Evolutionary conservation across 2,329 filamentous ascomycete species (phyloP).

Genomic region (Setomelanomma holmii): DNA sequence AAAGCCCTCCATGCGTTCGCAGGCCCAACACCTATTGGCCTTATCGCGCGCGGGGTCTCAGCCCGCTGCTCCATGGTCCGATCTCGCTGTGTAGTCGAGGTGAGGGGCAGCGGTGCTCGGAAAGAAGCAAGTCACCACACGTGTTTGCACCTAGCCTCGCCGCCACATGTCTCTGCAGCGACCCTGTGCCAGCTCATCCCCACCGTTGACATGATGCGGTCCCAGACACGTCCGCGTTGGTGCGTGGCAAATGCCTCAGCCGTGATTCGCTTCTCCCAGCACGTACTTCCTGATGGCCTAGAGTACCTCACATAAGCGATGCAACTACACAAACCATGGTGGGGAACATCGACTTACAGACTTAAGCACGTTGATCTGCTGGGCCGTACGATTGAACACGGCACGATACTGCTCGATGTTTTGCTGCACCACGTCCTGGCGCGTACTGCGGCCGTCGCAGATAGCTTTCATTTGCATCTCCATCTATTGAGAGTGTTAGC

Average conservation of each 20-base stretch:
- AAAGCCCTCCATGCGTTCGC: constrained; percentile 36
- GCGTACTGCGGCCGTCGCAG: constrained; percentile 82
- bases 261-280: constrained; percentile 44
- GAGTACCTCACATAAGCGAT: constrained; percentile 20
- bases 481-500: constrained; percentile 63
- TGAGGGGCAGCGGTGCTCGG: constrained; percentile 13
- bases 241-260: constrained; percentile 41
- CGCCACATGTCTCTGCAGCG: constrained; percentile 14
- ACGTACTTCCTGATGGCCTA: constrained; percentile 52
- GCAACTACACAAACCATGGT: constrained; percentile 19
- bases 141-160: constrained; percentile 15
- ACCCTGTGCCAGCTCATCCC: no score
- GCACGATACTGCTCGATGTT: constrained; percentile 86
- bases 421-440: constrained; percentile 77
- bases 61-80: constrained; percentile 28
- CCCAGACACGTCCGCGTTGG: constrained; percentile 5
- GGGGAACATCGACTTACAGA: constrained; percentile 48
- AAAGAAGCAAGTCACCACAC: constrained; percentile 18
- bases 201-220: constrained; percentile 14
- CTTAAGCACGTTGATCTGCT: constrained; percentile 72
- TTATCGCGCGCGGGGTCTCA: constrained; percentile 39
- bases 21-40: constrained; percentile 37
- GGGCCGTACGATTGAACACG: constrained; percentile 82
- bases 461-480: constrained; percentile 97
- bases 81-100: constrained; percentile 28